Evolutionary conservation across 352 stramenopile species (phyloP).

Genomic region (Pilasporangium apinafurcum): DNA sequence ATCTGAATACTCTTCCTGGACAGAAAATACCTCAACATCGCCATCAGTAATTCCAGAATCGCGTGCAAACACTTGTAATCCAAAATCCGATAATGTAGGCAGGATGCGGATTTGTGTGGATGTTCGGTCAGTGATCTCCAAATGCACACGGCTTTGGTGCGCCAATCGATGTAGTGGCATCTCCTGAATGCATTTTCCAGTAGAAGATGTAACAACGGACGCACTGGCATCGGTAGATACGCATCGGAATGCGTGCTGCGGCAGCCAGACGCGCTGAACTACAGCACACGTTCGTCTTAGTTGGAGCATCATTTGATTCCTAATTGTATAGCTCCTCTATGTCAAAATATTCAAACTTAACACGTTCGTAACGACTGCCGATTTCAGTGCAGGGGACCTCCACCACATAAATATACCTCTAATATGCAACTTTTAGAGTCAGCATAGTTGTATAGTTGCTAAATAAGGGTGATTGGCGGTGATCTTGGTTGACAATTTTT

Average conservation of each 20-base stretch:
- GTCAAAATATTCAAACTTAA: neutral
- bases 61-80: slow-evolving; percentile 15
- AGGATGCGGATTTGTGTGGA: slow-evolving; percentile 32
- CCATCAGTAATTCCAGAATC: neutral
- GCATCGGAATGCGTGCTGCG: slow-evolving; percentile 1
- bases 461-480: slow-evolving; percentile 9
- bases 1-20: slow-evolving; percentile 13
- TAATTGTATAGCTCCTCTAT: too few species aligned
- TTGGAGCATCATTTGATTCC: too few species aligned
- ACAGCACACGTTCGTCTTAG: neutral
- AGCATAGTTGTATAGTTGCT: neutral
- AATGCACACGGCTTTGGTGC: slow-evolving; percentile 30
- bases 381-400: neutral
- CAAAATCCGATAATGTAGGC: slow-evolving; percentile 51
- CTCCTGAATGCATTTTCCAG: slow-evolving; percentile 6
- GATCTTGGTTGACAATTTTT: too few species aligned
- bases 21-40: slow-evolving; percentile 13
- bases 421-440: neutral
- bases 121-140: slow-evolving; percentile 28
- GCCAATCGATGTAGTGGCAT: slow-evolving; percentile 29
- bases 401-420: slow-evolving; percentile 1
- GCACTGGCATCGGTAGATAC: neutral
- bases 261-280: neutral
- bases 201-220: neutral
- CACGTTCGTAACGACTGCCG: neutral